phyloP scores from a whole-genome alignment of 768 basidiomycete species.

The Lentinus tigrinus region DNA sequence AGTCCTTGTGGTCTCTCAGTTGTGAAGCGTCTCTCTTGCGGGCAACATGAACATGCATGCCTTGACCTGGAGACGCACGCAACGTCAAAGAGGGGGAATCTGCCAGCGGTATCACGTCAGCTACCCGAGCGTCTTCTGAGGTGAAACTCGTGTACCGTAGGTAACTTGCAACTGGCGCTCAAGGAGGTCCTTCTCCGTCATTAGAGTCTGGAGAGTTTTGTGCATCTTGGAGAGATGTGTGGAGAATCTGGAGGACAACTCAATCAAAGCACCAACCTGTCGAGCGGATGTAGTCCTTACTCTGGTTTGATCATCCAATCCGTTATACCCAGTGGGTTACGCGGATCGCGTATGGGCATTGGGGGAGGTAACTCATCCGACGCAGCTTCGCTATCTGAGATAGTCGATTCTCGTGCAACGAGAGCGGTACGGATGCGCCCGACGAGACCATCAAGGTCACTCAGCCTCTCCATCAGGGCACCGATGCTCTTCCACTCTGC shows the following conservation, averaged over 20 bases:
- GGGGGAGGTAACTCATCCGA: constrained; percentile 1
- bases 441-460: constrained; percentile 51
- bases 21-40: constrained; percentile 61
- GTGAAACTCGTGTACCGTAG: constrained; percentile 44
- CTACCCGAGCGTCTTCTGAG: not conserved
- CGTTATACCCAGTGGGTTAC: constrained; percentile 23
- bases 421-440: constrained; percentile 44
- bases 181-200: constrained; percentile 47
- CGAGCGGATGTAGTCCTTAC: constrained; percentile 36
- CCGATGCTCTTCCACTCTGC: constrained; percentile 61
- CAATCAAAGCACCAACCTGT: not conserved
- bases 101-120: constrained; percentile 25
- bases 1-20: constrained; percentile 46
- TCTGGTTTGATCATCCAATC: constrained; percentile 67
- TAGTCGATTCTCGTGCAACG: constrained; percentile 4
- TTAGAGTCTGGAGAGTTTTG: constrained; percentile 40
- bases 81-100: constrained; percentile 74
- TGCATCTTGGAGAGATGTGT: constrained; percentile 51
- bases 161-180: constrained; percentile 51
- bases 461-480: constrained; percentile 51
- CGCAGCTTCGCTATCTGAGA: not conserved
- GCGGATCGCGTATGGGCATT: constrained; percentile 23
- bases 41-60: constrained; percentile 73
- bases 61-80: constrained; percentile 63
- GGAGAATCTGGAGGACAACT: constrained; percentile 53